Conservation (phyloP, 1,139 yeast species). For the Debaryomyces nepalensis region DNA sequence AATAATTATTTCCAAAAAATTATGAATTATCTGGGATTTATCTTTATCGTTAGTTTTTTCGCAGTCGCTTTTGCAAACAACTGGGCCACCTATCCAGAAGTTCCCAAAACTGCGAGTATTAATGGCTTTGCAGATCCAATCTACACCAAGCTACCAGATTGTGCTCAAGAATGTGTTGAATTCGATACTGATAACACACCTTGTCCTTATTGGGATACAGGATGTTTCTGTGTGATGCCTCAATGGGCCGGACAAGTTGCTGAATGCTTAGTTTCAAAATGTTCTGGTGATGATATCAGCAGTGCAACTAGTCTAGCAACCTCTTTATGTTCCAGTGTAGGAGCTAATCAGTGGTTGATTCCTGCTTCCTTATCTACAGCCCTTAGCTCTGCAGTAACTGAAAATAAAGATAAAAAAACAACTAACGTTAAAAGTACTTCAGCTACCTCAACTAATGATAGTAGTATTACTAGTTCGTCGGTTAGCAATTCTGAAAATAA, state of each 20-base stretch:
- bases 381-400: conserved; percentile 33
- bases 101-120: conserved; percentile 43
- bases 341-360: conserved; percentile 31
- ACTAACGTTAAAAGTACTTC: neutral
- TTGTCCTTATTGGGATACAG: conserved; percentile 47
- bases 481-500: neutral
- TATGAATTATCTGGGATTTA: neutral
- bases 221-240: conserved; percentile 43
- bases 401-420: neutral
- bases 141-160: conserved; percentile 30
- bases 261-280: conserved; percentile 34
- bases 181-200: conserved; percentile 34
- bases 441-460: neutral
- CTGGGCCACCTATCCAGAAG: conserved; percentile 40
- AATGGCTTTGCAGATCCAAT: conserved; percentile 50
- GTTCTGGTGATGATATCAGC: conserved; percentile 30
- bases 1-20: too few species aligned
- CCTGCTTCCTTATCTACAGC: conserved; percentile 37
- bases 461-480: neutral
- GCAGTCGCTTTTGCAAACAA: conserved; percentile 13
- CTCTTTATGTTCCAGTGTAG: conserved; percentile 33
- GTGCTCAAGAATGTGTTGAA: conserved; percentile 35
- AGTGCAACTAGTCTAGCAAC: conserved; percentile 30
- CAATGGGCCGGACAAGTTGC: conserved; percentile 33
- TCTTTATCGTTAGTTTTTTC: neutral